A percentile compares a stretch with the other conserved stretches of the same genome.
phyloP scores from a whole-genome alignment of 306 rosid species.

The Geum urbanum region DNA sequence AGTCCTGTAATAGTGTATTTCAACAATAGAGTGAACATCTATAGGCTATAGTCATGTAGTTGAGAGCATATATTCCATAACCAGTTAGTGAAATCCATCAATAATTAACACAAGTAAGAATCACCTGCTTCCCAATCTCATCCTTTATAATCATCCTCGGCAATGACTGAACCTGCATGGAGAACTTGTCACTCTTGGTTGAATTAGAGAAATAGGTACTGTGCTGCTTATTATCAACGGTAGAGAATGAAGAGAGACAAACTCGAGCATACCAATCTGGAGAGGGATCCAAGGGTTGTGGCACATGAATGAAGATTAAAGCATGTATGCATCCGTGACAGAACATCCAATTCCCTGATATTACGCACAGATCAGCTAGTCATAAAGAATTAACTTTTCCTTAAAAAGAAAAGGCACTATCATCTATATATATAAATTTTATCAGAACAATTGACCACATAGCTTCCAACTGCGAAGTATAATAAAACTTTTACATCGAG shows the following conservation, averaged over 20 bases:
- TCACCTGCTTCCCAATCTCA: conserved; percentile 96
- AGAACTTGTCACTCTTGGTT: conserved; percentile 18
- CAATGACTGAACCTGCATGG: conserved; percentile 79
- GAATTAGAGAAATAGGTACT: not conserved
- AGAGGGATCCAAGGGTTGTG: conserved; percentile 92
- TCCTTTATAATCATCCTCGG: conserved; percentile 98
- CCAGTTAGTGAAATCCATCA: not conserved
- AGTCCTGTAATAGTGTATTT: not conserved
- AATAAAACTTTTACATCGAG: too few species aligned
- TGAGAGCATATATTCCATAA: not conserved
- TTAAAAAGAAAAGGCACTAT: not conserved
- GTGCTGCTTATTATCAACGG: not conserved
- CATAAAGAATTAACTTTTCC: not conserved
- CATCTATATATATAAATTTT: not conserved
- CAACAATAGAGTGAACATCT: not conserved
- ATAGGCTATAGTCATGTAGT: not conserved
- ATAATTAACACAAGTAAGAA: not conserved
- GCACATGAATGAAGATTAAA: conserved; percentile 88
- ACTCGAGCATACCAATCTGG: conserved; percentile 67
- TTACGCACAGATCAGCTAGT: not conserved
- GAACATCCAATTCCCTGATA: conserved; percentile 79
- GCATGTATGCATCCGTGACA: conserved; percentile 75
- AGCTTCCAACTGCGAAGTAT: not conserved
- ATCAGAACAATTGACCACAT: not conserved
- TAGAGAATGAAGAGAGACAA: conserved; percentile 6